Evolutionary conservation across 164 flowering plant genomes (phyloP), one percentile per base, ranked within the genome.

Genomic region (Magnolia kwangsiensis): DNA sequence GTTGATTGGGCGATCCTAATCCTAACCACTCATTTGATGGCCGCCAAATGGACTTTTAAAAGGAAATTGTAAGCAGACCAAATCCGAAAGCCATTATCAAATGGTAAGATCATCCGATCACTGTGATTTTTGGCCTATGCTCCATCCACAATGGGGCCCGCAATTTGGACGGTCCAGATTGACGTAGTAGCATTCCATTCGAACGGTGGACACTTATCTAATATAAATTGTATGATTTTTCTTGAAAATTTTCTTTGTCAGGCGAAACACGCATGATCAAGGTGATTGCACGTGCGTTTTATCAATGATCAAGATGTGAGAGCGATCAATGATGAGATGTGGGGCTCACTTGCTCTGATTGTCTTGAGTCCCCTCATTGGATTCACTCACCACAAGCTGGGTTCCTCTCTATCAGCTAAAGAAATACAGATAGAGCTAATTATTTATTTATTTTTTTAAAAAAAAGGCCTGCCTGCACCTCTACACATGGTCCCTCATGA

Each of bases 381-480:
- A 67, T 27, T 24, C 71, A 67, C 18, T 8, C 61, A 10, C 18
- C 11, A 23, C 11, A 1, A 37, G 45, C 71, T 18, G 7, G 14
- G 16, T 67, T 29, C 49, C 16, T 67, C 58, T 70, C 51, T 49
- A 70, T 70, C 50, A 68, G 4, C 71, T 68, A 68, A 29, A 68
- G 50, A 29, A 27, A 68, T 49, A 70, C 61, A 55, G 18, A 55
- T 55, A 55, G 18, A 37, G 45, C 45, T 20, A 70, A 45, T 45
- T 18, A 0, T 7, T 7, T n/a, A n/a, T n/a, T n/a, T n/a, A n/a
- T n/a, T n/a, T n/a, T n/a, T n/a, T n/a, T n/a, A n/a, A 67, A 67
- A 31, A 16, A 31, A 9, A 55, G 13, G 61, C 2, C 61, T 10
- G 13, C 61, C 18, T 55, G 3, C 61, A 55, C 61, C 18, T 55